phyloP scores from a whole-genome alignment of 306 rosid genomes.

The Citrullus colocynthis region DNA sequence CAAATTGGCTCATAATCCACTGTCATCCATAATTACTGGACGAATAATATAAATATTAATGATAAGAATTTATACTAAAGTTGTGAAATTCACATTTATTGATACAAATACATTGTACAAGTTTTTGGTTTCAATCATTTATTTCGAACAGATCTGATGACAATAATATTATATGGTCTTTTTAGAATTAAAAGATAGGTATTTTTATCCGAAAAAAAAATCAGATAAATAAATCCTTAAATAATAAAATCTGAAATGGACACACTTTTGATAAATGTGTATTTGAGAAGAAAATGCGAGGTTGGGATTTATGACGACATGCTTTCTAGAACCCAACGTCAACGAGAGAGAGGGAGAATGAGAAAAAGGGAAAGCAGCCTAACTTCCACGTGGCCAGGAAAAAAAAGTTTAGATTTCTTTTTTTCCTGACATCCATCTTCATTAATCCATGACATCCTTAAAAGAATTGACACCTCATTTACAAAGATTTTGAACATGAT shows the following conservation, averaged over 20 bases:
- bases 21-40: too few species aligned
- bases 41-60: neutral
- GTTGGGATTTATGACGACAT: constrained; percentile 4
- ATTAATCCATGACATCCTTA: neutral
- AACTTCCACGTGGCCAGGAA: neutral
- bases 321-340: neutral
- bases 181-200: neutral
- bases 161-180: neutral
- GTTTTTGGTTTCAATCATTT: neutral
- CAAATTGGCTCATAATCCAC: too few species aligned
- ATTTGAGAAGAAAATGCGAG: neutral
- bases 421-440: neutral
- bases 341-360: neutral
- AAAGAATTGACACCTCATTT: neutral
- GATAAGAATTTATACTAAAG: neutral
- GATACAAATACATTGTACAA: neutral
- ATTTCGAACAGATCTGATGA: neutral
- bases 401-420: neutral
- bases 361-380: neutral
- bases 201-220: too few species aligned
- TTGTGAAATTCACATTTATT: neutral
- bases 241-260: neutral
- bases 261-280: neutral
- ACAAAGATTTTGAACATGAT: neutral
- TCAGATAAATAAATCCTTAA: neutral